Percentiles rank a stretch among this genome's conserved stretches.
Evolutionary conservation across 768 basidiomycete species (phyloP).

Genomic region (Leccinum imitatum): DNA sequence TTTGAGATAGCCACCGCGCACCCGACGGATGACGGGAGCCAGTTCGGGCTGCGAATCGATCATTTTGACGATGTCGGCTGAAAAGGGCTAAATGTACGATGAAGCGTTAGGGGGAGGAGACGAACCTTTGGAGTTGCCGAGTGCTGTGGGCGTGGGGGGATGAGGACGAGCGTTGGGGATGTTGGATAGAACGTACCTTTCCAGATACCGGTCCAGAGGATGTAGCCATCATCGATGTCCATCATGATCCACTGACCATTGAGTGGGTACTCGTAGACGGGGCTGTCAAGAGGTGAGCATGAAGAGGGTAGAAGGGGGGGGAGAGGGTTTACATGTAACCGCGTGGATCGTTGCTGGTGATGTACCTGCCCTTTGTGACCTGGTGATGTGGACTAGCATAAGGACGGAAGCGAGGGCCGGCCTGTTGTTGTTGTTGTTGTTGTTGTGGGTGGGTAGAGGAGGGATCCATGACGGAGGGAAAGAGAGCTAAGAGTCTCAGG

Average conservation of each 20-base stretch:
- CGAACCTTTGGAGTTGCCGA: conserved; percentile 86
- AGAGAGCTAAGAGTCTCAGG: conserved; percentile 4
- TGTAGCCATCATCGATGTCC: conserved; percentile 91
- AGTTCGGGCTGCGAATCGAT: conserved; percentile 90
- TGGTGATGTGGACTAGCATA: conserved; percentile 76
- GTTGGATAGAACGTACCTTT: conserved; percentile 55
- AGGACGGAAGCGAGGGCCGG: conserved; percentile 53
- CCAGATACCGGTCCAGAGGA: conserved; percentile 93
- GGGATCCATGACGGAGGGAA: conserved; percentile 38
- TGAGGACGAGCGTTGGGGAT: conserved; percentile 4
- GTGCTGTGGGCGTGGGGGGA: conserved; percentile 43
- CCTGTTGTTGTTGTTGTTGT: background rate
- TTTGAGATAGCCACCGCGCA: conserved; percentile 86
- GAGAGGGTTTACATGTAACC: conserved; percentile 73
- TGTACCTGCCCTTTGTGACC: conserved; percentile 84
- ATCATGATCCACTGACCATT: conserved; percentile 95
- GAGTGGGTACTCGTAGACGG: conserved; percentile 87
- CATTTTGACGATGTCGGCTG: conserved; percentile 92
- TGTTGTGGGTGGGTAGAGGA: conserved; percentile 26
- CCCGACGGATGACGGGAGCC: conserved; percentile 76
- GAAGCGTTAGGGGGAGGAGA: conserved; percentile 10
- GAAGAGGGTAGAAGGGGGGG: background rate
- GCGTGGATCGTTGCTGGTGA: conserved; percentile 85
- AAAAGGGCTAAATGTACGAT: conserved; percentile 18
- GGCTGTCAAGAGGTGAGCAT: conserved; percentile 38